Base-by-base conservation (phyloP, 257 asterid species). In the Salvia miltiorrhiza region DNA sequence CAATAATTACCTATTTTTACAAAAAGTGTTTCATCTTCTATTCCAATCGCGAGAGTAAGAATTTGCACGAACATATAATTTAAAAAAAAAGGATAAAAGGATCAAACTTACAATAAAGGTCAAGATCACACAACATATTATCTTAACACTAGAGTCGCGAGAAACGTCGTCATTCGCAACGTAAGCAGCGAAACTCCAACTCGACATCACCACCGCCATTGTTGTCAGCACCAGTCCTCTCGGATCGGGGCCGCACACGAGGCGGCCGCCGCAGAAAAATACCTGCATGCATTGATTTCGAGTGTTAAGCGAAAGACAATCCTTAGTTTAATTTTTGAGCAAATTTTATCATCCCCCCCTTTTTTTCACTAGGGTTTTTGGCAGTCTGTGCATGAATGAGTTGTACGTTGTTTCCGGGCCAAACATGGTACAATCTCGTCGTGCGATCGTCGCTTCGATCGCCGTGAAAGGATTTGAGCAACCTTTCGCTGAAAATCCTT, bases 351-450 rank as follows among this genome's bases (percentile, higher is more conserved):
- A 16, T 48, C 2, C 0, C 5, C 2, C 28, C 5, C 4, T 7
- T 4, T 33, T 26, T 13, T n/a, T n/a, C n/a, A 19, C 14, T 19
- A 49, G 56, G 14, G 2, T 8, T 28, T 0, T 16, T 30, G 0
- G 11, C 5, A 20, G 44, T 16, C 3, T 47, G n/a, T 61, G 52
- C 21, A 23, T 28, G 40, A 10, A 0, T 53, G 63, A 54, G 49
- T 20, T 37, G 11, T 71, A 71, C 77, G 72, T 77, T 77, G 30
- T 77, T 77, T 54, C 85, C 80, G 9, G 80, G 80, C 82, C 82
- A 77, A 32, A 77, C 78, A 56, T 80, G 80, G 76, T 77, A 77
- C 40, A 74, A 58, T 61, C 77, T 77, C 12, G 77, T 53, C 43
- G 28, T 59, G 56, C 47, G 64, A 17, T 61, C 65, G 3, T 53